Percentiles rank a stretch among this genome's conserved stretches.
Conservation (phyloP, 2,329 filamentous ascomycete genomes). For the Penicillium psychrosexuale region DNA sequence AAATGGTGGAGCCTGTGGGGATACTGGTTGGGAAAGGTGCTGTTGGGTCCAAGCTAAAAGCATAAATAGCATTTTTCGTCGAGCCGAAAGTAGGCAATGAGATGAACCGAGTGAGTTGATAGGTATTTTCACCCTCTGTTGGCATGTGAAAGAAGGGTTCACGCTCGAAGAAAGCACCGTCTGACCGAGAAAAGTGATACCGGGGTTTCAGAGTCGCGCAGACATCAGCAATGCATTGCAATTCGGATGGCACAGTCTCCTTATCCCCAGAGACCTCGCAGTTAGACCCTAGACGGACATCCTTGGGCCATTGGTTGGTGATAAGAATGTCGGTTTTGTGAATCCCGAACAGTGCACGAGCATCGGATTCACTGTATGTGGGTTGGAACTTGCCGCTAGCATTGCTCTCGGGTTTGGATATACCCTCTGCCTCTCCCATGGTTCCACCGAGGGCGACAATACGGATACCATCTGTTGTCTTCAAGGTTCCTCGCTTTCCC, state of each 20-base stretch:
- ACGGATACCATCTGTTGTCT: slow-evolving; percentile 82
- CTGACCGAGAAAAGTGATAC: slow-evolving; percentile 78
- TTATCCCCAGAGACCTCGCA: slow-evolving; percentile 52
- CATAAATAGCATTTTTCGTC: slow-evolving; percentile 65
- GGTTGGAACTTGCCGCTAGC: slow-evolving; percentile 68
- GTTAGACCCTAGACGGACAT: slow-evolving; percentile 63
- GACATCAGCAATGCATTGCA: slow-evolving; percentile 72
- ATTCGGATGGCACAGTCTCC: slow-evolving; percentile 51
- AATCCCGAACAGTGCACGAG: slow-evolving; percentile 69
- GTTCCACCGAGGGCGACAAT: slow-evolving; percentile 83
- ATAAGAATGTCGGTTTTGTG: slow-evolving; percentile 81
- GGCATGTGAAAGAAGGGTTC: slow-evolving; percentile 81
- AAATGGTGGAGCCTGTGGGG: slow-evolving; percentile 69
- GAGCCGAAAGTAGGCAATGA: slow-evolving; percentile 73
- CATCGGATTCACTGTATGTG: slow-evolving; percentile 73
- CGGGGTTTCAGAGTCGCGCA: slow-evolving; percentile 78
- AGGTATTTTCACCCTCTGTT: slow-evolving; percentile 48
- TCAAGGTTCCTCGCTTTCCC: slow-evolving; percentile 80
- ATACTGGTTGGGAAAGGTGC: slow-evolving; percentile 59
- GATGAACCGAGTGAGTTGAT: slow-evolving; percentile 79
- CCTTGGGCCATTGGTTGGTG: slow-evolving; percentile 80
- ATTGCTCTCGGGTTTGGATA: slow-evolving; percentile 32
- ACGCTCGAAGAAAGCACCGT: slow-evolving; percentile 75
- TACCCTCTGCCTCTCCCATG: slow-evolving; percentile 37
- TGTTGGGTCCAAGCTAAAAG: slow-evolving; percentile 65